These are phyloP conservation scores for Linaria vulgaris DNA, from an alignment of 257 asterid genomes.

Conservation along the genomic window DNA sequence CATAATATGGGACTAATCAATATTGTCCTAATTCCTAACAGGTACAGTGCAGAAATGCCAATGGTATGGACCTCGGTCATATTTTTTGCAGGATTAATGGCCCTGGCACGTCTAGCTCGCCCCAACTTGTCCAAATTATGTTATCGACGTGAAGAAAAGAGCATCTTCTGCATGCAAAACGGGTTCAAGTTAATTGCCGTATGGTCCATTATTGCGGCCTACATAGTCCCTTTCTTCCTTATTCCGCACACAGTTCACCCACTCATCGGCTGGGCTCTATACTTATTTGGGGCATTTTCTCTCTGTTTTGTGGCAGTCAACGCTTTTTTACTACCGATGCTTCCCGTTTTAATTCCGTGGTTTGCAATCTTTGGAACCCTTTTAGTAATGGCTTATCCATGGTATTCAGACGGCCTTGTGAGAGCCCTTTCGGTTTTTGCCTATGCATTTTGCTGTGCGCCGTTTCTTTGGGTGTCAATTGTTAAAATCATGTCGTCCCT, in stretches of 20 bases:
- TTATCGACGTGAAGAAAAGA: slow-evolving; percentile 70
- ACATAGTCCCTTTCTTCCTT: slow-evolving; percentile 59
- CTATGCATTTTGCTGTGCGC: slow-evolving; percentile 74
- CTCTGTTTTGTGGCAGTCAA: slow-evolving; percentile 55
- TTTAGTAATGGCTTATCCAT: slow-evolving; percentile 84
- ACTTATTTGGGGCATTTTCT: slow-evolving; percentile 66
- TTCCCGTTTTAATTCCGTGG: slow-evolving; percentile 69
- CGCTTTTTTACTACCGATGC: slow-evolving; percentile 62
- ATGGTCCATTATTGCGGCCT: slow-evolving; percentile 72
- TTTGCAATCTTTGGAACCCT: slow-evolving; percentile 67
- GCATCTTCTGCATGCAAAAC: slow-evolving; percentile 48
- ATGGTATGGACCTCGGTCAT: slow-evolving; percentile 50
- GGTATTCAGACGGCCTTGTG: slow-evolving; percentile 71
- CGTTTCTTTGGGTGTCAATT: slow-evolving; percentile 51
- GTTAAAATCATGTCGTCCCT: slow-evolving; percentile 59
- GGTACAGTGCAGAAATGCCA: slow-evolving; percentile 74
- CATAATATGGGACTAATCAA: not conserved
- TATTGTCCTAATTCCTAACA: slow-evolving; percentile 22
- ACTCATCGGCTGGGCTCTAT: slow-evolving; percentile 73
- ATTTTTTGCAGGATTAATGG: slow-evolving; percentile 62
- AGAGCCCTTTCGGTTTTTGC: slow-evolving; percentile 71
- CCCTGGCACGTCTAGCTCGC: slow-evolving; percentile 69
- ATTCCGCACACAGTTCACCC: slow-evolving; percentile 89
- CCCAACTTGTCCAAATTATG: slow-evolving; percentile 74
- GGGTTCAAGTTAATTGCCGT: slow-evolving; percentile 68